phyloP scores from a whole-genome alignment of 1,284 basidiomycete genomes.

The Exobasidium cylindrosporum region DNA sequence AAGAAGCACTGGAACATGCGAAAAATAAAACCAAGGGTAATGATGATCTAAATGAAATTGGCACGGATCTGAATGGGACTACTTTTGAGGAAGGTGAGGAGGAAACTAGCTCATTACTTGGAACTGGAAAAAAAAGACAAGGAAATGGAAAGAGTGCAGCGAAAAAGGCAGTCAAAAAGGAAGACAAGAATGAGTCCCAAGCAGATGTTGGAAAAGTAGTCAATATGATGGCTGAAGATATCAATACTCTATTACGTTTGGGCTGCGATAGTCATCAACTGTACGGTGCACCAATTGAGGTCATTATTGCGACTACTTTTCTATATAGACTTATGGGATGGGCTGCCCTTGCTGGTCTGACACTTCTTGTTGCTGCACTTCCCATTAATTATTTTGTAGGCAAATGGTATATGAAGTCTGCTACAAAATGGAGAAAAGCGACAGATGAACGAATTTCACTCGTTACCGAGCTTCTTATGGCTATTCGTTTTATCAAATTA shows the following conservation, averaged over 20 bases:
- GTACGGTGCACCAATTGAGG: conserved; percentile 69
- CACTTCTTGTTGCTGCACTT: conserved; percentile 22
- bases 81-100: conserved; percentile 17
- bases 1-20: conserved; percentile 14
- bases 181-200: neutral
- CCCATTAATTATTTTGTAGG: conserved; percentile 60
- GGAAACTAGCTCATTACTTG: neutral
- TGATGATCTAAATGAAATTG: neutral
- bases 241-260: conserved; percentile 50
- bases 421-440: conserved; percentile 67
- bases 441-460: conserved; percentile 81
- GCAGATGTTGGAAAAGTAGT: conserved; percentile 60
- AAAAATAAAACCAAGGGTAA: neutral
- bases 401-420: conserved; percentile 52
- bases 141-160: neutral
- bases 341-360: conserved; percentile 30
- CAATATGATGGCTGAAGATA: conserved; percentile 58
- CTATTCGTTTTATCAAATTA: conserved; percentile 74
- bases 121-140: neutral
- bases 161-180: conserved; percentile 4
- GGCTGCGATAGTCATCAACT: conserved; percentile 60
- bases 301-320: conserved; percentile 28
- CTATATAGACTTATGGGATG: conserved; percentile 40
- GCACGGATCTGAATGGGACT: neutral
- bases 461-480: conserved; percentile 70